phyloP scores from a whole-genome alignment of 768 basidiomycete species.

The Paxillus ammoniavirescens region DNA sequence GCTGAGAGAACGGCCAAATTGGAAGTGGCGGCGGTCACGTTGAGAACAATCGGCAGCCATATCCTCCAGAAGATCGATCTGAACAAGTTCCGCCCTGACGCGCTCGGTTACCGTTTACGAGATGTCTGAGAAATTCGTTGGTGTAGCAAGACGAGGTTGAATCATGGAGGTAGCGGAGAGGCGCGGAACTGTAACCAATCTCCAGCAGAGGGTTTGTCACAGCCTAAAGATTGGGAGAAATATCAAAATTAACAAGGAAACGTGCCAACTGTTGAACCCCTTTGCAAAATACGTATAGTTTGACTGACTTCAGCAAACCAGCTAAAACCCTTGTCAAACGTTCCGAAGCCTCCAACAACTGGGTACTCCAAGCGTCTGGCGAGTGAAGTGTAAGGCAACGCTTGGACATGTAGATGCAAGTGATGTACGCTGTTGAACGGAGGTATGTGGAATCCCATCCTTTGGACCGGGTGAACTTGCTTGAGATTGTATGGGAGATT shows the following conservation, averaged over 20 bases:
- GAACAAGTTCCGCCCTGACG: background rate
- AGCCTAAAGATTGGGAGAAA: background rate
- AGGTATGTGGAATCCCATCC: constrained; percentile 81
- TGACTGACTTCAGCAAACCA: constrained; percentile 73
- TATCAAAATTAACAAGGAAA: constrained; percentile 40
- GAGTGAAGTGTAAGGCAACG: constrained; percentile 55
- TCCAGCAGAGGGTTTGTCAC: too few species aligned
- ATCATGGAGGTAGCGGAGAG: too few species aligned
- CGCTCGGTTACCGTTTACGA: background rate
- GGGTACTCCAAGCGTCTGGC: constrained; percentile 48
- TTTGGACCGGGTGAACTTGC: constrained; percentile 25
- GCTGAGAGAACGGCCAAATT: background rate
- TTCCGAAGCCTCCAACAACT: constrained; percentile 35
- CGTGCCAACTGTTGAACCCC: constrained; percentile 47
- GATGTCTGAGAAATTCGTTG: background rate
- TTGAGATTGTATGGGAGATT: background rate
- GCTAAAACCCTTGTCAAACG: constrained; percentile 59
- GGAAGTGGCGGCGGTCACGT: background rate
- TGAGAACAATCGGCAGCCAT: background rate
- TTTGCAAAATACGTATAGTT: constrained; percentile 56
- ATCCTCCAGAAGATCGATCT: background rate
- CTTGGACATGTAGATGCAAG: constrained; percentile 74
- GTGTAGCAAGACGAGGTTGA: too few species aligned
- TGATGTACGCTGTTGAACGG: constrained; percentile 74
- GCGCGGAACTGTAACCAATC: too few species aligned